phyloP scores from a whole-genome alignment of 1,139 yeast genomes.

The Suhomyces choctaworum region DNA sequence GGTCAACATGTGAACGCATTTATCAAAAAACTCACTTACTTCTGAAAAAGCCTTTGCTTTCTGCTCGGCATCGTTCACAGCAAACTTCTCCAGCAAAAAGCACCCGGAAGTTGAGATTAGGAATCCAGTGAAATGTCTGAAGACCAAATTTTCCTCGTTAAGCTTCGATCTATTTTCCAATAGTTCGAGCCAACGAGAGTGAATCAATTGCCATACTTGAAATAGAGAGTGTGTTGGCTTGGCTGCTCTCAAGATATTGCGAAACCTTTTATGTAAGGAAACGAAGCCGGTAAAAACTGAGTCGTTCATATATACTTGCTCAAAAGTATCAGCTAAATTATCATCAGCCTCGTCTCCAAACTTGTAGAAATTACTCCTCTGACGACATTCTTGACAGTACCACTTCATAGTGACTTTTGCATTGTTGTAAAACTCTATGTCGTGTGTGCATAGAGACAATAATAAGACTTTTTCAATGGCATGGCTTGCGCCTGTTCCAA shows the following conservation, averaged over 20 bases:
- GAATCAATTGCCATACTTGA: conserved; percentile 62
- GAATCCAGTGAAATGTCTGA: conserved; percentile 63
- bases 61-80: conserved; percentile 25
- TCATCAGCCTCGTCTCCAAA: conserved; percentile 9
- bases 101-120: conserved; percentile 61
- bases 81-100: conserved; percentile 38
- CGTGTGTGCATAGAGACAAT: conserved; percentile 56
- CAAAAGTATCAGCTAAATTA: conserved; percentile 45
- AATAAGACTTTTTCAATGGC: conserved; percentile 49
- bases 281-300: conserved; percentile 72
- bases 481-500: conserved; percentile 24
- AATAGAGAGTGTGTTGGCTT: conserved; percentile 61
- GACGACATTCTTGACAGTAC: conserved; percentile 39
- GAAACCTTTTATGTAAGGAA: conserved; percentile 70
- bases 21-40: conserved; percentile 49
- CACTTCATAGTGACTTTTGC: conserved; percentile 51
- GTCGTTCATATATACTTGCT: conserved; percentile 53
- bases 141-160: conserved; percentile 42
- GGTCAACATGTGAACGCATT: conserved; percentile 49
- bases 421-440: conserved; percentile 54
- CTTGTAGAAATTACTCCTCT: conserved; percentile 7
- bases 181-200: conserved; percentile 51
- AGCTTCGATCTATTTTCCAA: conserved; percentile 26
- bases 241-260: conserved; percentile 55
- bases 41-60: conserved; percentile 29